Evolutionary conservation across 768 basidiomycete genomes (phyloP).

Genomic region (Suillus spraguei): DNA sequence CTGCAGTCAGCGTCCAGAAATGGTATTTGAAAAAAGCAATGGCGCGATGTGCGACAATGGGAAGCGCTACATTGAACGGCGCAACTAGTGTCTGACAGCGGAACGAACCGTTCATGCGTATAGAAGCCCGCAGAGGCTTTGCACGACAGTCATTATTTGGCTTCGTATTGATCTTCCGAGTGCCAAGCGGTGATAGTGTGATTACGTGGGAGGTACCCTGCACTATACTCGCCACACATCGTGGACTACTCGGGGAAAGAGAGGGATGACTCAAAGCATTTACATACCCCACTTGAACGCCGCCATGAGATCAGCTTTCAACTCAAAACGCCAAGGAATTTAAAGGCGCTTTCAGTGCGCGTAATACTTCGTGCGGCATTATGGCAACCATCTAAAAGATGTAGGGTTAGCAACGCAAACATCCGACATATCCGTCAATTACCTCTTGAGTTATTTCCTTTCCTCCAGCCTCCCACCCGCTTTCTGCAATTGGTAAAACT

Average conservation of each 20-base stretch:
- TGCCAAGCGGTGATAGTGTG: constrained; percentile 42
- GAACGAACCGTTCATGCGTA: constrained; percentile 60
- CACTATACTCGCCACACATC: constrained; percentile 39
- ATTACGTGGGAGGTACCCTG: constrained; percentile 28
- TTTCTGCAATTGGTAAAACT: constrained; percentile 66
- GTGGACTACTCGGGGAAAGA: constrained; percentile 25
- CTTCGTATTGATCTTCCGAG: constrained; percentile 55
- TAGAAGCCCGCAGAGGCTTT: constrained; percentile 12
- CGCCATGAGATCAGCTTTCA: constrained; percentile 15
- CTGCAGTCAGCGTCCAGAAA: background rate
- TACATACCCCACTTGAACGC: constrained; percentile 5
- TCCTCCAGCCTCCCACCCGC: constrained; percentile 89
- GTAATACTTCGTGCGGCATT: constrained; percentile 29
- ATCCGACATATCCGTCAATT: constrained; percentile 18
- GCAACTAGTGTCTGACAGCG: constrained; percentile 58
- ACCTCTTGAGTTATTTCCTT: constrained; percentile 66
- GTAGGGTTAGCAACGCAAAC: constrained; percentile 4
- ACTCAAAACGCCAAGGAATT: constrained; percentile 14
- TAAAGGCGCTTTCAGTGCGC: constrained; percentile 21
- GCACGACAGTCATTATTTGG: constrained; percentile 57
- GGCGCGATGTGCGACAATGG: background rate
- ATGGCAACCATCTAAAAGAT: constrained; percentile 24
- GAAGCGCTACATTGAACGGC: background rate
- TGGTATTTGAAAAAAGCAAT: background rate
- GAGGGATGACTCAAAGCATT: constrained; percentile 6